Conservation (phyloP, 164 flowering plant species). For the Cinnamomum micranthum region DNA sequence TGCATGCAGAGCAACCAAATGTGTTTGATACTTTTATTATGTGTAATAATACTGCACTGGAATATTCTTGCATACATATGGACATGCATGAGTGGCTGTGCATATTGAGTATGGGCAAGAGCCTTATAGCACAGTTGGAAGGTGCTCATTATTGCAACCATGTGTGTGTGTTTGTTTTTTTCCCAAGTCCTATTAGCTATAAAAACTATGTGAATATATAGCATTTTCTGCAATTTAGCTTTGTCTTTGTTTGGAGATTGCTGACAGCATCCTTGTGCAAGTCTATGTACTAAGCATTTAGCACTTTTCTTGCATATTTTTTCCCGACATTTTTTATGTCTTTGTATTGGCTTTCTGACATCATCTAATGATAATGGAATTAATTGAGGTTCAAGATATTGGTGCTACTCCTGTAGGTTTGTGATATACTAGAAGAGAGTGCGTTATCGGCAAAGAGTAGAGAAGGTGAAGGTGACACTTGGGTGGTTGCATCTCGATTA, state of each 20-base stretch:
- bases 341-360: not conserved
- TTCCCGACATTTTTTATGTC: not conserved
- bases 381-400: constrained; percentile 2
- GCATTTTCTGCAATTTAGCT: too few species aligned
- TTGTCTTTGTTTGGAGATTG: too few species aligned
- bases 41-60: not conserved
- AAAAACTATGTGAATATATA: too few species aligned
- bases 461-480: constrained; percentile 55
- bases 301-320: too few species aligned
- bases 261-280: too few species aligned
- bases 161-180: too few species aligned
- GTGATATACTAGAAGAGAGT: constrained; percentile 90
- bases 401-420: constrained; percentile 46
- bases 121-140: too few species aligned
- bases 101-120: not conserved
- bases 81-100: not conserved
- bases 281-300: too few species aligned
- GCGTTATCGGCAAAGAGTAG: constrained; percentile 49
- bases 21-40: not conserved
- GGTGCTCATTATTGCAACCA: too few species aligned
- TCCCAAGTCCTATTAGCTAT: too few species aligned
- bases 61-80: not conserved
- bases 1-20: not conserved
- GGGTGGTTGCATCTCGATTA: constrained; percentile 83
- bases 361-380: not conserved